Evolutionary conservation across 2,329 filamentous ascomycete species (phyloP).

Genomic region (Botrytis hyacinthi): DNA sequence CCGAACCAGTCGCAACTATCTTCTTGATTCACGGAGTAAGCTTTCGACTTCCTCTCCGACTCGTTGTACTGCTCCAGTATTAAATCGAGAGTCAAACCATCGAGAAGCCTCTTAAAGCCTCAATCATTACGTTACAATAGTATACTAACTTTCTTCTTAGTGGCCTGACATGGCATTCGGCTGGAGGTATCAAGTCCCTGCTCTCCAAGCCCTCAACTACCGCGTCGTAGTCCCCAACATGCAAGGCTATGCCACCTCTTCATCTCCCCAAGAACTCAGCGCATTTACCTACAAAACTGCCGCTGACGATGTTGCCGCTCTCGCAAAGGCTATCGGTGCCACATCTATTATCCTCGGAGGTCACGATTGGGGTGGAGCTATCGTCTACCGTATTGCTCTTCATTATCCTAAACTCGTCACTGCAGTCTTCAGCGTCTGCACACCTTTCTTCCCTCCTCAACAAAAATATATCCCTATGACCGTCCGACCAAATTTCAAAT

Average conservation of each 20-base stretch:
- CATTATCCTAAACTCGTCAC: constrained; percentile 71
- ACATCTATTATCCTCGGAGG: constrained; percentile 75
- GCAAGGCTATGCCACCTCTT: constrained; percentile 80
- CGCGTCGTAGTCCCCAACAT: constrained; percentile 82
- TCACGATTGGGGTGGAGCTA: constrained; percentile 82
- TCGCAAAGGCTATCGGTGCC: constrained; percentile 54
- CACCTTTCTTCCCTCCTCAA: constrained; percentile 63
- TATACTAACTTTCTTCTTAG: constrained; percentile 5
- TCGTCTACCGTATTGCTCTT: constrained; percentile 72
- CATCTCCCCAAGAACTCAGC: constrained; percentile 58
- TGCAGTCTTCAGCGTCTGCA: constrained; percentile 77
- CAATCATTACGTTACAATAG: neutral
- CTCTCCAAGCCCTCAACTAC: constrained; percentile 68
- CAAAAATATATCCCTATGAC: constrained; percentile 52
- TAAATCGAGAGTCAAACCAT: neutral
- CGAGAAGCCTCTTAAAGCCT: neutral
- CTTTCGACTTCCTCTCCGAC: neutral
- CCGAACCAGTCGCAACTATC: constrained; percentile 48
- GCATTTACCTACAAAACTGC: constrained; percentile 72
- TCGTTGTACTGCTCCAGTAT: neutral
- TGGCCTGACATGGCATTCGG: constrained; percentile 79
- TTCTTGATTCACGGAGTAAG: constrained; percentile 52
- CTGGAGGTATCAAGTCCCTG: constrained; percentile 87
- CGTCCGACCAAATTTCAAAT: constrained; percentile 67
- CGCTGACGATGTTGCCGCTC: constrained; percentile 70